Evolutionary conservation across 768 basidiomycete species (phyloP).

Genomic region (Suillus brevipes): DNA sequence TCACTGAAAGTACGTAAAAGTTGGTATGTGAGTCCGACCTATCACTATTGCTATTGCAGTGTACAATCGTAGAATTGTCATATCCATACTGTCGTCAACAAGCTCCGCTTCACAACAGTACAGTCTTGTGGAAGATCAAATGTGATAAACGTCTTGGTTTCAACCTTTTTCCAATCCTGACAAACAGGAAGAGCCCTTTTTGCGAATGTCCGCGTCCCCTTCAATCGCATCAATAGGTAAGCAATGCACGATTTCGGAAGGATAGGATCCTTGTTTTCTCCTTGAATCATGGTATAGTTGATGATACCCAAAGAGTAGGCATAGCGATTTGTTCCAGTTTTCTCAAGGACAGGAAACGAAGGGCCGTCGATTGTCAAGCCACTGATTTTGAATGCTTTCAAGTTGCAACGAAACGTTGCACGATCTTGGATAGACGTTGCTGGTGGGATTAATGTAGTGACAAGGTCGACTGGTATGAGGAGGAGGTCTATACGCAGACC

Average conservation of each 20-base stretch:
- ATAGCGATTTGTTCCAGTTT: slow-evolving; percentile 2
- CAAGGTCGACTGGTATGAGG: neutral
- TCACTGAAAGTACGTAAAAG: neutral
- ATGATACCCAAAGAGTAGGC: neutral
- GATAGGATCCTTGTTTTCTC: neutral
- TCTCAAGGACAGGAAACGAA: neutral
- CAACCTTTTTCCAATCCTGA: neutral
- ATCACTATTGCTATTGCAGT: neutral
- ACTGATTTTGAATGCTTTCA: neutral
- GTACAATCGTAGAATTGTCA: neutral
- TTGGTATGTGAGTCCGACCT: neutral
- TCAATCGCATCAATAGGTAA: neutral
- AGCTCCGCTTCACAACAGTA: neutral
- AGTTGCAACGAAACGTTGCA: neutral
- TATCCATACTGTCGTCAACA: neutral
- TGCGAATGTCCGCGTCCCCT: neutral
- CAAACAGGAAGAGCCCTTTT: neutral
- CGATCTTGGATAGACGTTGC: neutral
- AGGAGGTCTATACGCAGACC: neutral
- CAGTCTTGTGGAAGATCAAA: neutral
- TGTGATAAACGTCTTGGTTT: neutral
- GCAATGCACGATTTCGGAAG: neutral
- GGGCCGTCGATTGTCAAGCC: neutral
- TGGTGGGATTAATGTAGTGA: neutral
- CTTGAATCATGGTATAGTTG: slow-evolving; percentile 1